A percentile compares a stretch with the other conserved stretches of the same genome.
Evolutionary conservation across 176 grass and related monocot species (phyloP).

Genomic region (barley (Hordeum vulgare)): DNA sequence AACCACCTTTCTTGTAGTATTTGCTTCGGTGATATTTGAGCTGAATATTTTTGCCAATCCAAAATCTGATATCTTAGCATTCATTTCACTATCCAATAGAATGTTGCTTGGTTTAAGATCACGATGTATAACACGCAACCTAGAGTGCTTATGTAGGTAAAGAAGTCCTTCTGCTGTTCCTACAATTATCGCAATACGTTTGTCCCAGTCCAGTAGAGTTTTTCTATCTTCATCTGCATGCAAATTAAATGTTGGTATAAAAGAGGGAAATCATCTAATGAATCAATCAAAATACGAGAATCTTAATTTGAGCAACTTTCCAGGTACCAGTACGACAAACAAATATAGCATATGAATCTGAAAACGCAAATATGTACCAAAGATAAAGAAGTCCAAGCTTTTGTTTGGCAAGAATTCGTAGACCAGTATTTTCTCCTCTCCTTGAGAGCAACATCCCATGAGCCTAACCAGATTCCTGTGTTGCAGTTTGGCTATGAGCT

Average conservation of each 20-base stretch:
- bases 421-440: conserved; percentile 48
- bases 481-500: conserved; percentile 15
- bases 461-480: conserved; percentile 5
- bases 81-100: conserved; percentile 28
- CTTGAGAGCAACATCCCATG: conserved; percentile 31
- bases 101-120: conserved; percentile 55
- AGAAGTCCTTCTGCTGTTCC: conserved; percentile 40
- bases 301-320: not conserved
- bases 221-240: conserved; percentile 21
- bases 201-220: conserved; percentile 27
- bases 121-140: conserved; percentile 41
- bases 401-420: conserved; percentile 73
- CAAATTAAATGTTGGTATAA: conserved; percentile 3
- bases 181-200: conserved; percentile 20
- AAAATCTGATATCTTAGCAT: conserved; percentile 39
- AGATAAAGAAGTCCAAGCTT: conserved; percentile 64
- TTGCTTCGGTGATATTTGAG: conserved; percentile 25
- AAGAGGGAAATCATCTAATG: not conserved
- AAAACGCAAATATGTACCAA: conserved; percentile 27
- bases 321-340: not conserved
- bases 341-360: not conserved
- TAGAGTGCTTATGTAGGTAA: conserved; percentile 43
- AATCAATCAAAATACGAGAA: not conserved
- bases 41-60: conserved; percentile 47
- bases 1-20: conserved; percentile 5